Evolutionary conservation across 352 stramenopile species (phyloP).

Genomic region (Thalassiosira exigua): DNA sequence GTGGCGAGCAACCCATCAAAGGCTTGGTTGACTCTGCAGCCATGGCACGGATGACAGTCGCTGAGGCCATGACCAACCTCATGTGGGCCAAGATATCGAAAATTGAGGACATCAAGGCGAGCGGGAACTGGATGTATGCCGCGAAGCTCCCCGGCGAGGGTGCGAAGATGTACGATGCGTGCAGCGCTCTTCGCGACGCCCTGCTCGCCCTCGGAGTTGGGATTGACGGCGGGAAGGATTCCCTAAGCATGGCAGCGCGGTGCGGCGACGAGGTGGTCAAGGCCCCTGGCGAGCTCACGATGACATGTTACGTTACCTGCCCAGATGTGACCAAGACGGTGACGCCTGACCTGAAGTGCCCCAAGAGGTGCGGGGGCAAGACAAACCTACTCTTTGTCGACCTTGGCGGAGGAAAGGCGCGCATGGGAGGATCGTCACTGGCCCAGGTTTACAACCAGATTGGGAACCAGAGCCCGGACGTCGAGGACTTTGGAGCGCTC

Average conservation of each 20-base stretch:
- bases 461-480: conserved; percentile 85
- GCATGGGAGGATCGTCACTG: conserved; percentile 95
- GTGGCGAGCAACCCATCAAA: conserved; percentile 98
- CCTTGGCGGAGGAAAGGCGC: conserved; percentile 88
- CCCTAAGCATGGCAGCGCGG: conserved; percentile 98
- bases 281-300: conserved; percentile 95
- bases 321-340: conserved; percentile 96
- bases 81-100: conserved; percentile 95
- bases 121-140: conserved; percentile 99
- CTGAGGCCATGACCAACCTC: conserved; percentile 98
- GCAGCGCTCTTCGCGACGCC: conserved; percentile 93
- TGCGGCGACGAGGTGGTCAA: conserved; percentile 95
- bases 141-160: conserved; percentile 98
- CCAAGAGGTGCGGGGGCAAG: conserved; percentile 66
- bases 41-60: conserved; percentile 96
- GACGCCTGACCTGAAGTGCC: conserved; percentile 94
- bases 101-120: conserved; percentile 97
- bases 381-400: conserved; percentile 95
- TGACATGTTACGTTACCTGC: conserved; percentile 97
- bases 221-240: conserved; percentile 99
- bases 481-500: conserved; percentile 93
- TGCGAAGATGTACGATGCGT: conserved; percentile 98
- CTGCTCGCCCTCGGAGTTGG: conserved; percentile 95
- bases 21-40: conserved; percentile 92
- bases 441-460: conserved; percentile 91